Conservation (phyloP, 2,329 filamentous ascomycete species). For the Apiospora koreana region DNA sequence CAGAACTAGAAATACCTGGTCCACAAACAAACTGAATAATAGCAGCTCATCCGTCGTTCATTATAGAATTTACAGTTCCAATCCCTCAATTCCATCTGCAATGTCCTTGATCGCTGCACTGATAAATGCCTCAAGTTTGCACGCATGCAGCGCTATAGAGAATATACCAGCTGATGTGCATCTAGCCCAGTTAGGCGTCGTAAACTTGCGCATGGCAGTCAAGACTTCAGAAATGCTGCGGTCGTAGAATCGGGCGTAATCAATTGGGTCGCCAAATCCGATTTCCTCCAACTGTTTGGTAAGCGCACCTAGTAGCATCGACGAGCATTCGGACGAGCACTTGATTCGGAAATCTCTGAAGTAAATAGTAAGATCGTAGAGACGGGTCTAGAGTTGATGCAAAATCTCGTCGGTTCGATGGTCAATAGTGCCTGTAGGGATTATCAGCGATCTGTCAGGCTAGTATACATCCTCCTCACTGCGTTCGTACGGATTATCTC, state of each 20-base stretch:
- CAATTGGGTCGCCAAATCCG: background rate
- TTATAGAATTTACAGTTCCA: background rate
- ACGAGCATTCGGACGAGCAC: background rate
- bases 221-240: background rate
- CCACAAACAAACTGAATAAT: no score
- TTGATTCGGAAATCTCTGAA: background rate
- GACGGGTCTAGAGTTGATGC: no score
- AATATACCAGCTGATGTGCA: background rate
- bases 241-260: background rate
- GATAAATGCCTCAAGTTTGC: background rate
- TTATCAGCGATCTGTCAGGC: background rate
- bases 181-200: background rate
- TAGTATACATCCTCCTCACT: no score
- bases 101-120: background rate
- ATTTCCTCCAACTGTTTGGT: background rate
- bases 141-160: background rate
- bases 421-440: background rate
- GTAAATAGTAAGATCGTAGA: background rate
- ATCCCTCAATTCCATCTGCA: background rate
- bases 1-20: no score
- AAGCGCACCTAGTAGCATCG: background rate
- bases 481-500: background rate
- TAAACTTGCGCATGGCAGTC: background rate
- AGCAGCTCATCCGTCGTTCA: no score
- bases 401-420: background rate